These are phyloP conservation scores for Bullera alba DNA, from an alignment of 768 basidiomycete species.

Conservation along the genomic window DNA sequence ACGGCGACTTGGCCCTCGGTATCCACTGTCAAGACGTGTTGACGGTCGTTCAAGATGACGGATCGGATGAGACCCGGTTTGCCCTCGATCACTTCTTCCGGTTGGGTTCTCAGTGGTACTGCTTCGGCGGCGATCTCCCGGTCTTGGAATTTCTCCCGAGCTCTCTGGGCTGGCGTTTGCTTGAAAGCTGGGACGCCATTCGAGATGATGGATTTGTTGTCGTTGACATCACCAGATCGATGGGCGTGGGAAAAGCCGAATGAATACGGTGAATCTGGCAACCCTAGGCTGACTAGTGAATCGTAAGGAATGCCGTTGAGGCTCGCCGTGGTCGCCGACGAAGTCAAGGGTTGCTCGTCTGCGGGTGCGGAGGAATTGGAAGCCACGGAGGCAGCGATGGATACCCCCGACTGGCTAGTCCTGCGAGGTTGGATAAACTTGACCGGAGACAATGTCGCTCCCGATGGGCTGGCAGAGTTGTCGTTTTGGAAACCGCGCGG, in stretches of 20 bases:
- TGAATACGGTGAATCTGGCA: conserved; percentile 40
- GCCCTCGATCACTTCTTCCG: conserved; percentile 68
- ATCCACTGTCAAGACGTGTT: conserved; percentile 85
- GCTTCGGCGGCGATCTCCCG: conserved; percentile 77
- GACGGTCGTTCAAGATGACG: conserved; percentile 73
- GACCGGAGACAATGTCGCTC: neutral
- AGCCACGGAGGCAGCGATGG: conserved; percentile 28
- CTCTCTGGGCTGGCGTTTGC: conserved; percentile 7
- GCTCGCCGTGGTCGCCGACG: conserved; percentile 47
- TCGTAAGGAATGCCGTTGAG: conserved; percentile 57
- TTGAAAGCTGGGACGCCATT: neutral
- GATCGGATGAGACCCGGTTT: conserved; percentile 71
- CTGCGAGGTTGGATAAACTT: conserved; percentile 12
- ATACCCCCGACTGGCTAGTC: conserved; percentile 31
- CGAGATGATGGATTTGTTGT: neutral
- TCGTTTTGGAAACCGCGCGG: conserved; percentile 12
- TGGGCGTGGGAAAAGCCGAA: conserved; percentile 27
- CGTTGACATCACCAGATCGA: conserved; percentile 19
- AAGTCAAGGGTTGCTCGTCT: conserved; percentile 12
- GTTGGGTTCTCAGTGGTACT: conserved; percentile 52
- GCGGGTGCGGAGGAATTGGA: conserved; percentile 29
- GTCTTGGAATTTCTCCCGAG: conserved; percentile 45
- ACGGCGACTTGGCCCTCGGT: conserved; percentile 79
- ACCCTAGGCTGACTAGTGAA: conserved; percentile 45
- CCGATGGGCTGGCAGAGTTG: neutral